Percentiles rank a stretch among this genome's conserved stretches.
Conservation (phyloP, 768 basidiomycete genomes). For the Collybia mongolica region DNA sequence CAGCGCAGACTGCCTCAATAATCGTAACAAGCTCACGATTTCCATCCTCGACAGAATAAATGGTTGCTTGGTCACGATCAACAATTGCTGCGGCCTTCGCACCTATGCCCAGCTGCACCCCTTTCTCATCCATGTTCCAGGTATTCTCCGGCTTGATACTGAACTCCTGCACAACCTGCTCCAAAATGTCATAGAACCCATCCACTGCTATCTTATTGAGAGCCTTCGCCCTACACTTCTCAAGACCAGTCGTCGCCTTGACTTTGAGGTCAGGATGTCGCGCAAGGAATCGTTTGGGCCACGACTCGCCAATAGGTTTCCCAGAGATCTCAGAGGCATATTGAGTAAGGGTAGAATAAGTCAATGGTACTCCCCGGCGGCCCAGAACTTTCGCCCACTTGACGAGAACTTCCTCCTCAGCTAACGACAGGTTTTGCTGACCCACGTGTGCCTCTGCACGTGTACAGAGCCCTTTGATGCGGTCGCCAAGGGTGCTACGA, state of each 20-base stretch:
- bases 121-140: conserved; percentile 20
- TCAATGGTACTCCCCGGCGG: conserved; percentile 15
- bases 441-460: conserved; percentile 14
- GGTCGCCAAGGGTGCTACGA: not conserved
- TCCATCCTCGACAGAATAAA: conserved; percentile 21
- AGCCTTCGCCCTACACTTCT: not conserved
- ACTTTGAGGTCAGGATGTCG: conserved; percentile 18
- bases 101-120: conserved; percentile 25
- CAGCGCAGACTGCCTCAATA: conserved; percentile 42
- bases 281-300: conserved; percentile 19
- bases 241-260: not conserved
- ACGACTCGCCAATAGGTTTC: conserved; percentile 11
- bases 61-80: conserved; percentile 14
- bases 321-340: conserved; percentile 13
- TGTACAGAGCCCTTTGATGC: conserved; percentile 6
- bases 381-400: conserved; percentile 22
- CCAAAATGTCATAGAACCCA: not conserved
- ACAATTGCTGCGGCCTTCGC: conserved; percentile 8
- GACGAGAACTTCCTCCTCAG: conserved; percentile 17
- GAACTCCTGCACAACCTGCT: not conserved
- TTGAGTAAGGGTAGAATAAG: not conserved
- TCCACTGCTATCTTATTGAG: not conserved
- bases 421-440: conserved; percentile 12
- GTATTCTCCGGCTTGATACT: not conserved
- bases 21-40: conserved; percentile 45